Evolutionary conservation across 306 rosid genomes (phyloP), one percentile per base, ranked within the genome.

Genomic region (Ceratonia siliqua): DNA sequence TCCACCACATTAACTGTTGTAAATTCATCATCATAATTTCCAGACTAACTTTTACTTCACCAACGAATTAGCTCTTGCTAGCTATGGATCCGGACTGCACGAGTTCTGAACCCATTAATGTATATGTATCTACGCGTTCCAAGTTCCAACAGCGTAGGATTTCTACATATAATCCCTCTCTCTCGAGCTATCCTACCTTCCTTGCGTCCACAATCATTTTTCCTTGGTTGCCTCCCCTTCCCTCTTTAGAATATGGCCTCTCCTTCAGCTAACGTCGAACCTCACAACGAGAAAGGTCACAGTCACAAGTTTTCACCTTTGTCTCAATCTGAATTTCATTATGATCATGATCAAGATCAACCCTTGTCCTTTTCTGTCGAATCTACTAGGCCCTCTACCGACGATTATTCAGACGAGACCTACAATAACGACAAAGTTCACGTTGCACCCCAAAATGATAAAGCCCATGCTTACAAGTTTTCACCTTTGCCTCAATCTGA

Each of bases 401-500:
- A 72, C 15, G 6, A 27, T 78, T 33, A 15, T 54, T 28, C 68
- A 8, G 32, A 69, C 0, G 72, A 74, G 55, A 35, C 4, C 32
- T 28, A 28, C 32, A 18, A 17, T 61, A n/a, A 3, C n/a, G 15
- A 4, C 27, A 61, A 35, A 41, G 27, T 8, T n/a, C 6, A 27
- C 36, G 32, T 32, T 12, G 41, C 55, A 27, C 66, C 83, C 39
- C 83, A 62, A 61, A 82, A 73, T 4, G 83, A 61, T 57, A 28
- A 39, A 78, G 75, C 21, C 5, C 72, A 62, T 2, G 66, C 21
- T 18, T 48, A 32, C 45, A 64, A 24, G 8, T 83, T 79, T 36
- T 30, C 77, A 1, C 68, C 79, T 24, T 48, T 83, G 36, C 74
- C 84, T 36, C 82, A 65, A 50, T 83, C 81, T 8, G 83, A 82